Percentiles rank a stretch among this genome's conserved stretches.
These are phyloP conservation scores for Entomortierella parvispora DNA, from an alignment of 192 early-diverging fungal species.

Conservation along the genomic window DNA sequence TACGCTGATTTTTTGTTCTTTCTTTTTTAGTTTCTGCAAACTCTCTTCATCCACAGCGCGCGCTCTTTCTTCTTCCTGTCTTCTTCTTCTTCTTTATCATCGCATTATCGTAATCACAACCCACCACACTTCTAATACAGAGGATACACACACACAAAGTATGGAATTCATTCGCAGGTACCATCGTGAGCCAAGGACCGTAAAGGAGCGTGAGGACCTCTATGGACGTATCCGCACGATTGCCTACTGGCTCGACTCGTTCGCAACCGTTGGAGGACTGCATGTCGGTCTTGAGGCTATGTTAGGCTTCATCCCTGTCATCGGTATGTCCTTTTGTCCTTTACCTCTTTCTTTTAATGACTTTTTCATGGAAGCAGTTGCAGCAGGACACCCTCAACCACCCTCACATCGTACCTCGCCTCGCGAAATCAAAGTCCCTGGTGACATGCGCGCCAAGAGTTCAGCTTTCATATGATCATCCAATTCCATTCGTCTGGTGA, in stretches of 20 bases:
- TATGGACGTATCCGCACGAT: constrained; percentile 37
- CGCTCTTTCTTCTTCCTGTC: too few species aligned
- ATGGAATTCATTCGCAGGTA: constrained; percentile 32
- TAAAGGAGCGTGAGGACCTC: constrained; percentile 34
- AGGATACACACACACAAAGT: background rate
- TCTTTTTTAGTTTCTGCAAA: too few species aligned
- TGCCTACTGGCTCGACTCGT: constrained; percentile 45
- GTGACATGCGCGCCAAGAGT: too few species aligned
- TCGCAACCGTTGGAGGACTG: constrained; percentile 21
- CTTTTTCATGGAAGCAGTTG: background rate
- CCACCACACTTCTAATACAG: background rate
- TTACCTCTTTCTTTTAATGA: background rate
- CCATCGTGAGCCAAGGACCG: constrained; percentile 31
- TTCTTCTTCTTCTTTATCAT: too few species aligned
- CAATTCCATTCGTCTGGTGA: too few species aligned
- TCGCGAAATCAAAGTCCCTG: too few species aligned
- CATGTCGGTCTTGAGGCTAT: constrained; percentile 35
- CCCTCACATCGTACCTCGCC: background rate
- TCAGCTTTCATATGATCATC: too few species aligned
- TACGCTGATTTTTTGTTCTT: too few species aligned
- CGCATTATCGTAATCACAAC: too few species aligned
- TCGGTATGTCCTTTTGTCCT: constrained; percentile 22
- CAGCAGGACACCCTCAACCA: background rate
- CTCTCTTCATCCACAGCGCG: too few species aligned
- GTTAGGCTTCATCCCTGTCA: constrained; percentile 37